Conservation (phyloP, 805 yeast species). For the Yarrowia deformans region DNA sequence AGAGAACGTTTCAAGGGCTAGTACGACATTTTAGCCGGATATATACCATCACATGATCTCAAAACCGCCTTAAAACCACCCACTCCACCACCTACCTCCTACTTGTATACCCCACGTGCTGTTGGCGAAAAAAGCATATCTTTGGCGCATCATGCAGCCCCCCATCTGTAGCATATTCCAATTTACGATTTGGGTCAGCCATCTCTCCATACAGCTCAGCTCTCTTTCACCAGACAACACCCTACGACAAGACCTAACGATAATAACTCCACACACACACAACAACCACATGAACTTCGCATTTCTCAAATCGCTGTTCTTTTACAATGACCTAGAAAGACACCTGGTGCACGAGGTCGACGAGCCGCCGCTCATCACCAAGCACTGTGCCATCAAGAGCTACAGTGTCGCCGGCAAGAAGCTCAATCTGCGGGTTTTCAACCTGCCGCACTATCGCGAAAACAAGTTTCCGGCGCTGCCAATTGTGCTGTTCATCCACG, state of each 20-base stretch:
- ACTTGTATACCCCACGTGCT: constrained; percentile 19
- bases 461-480: constrained; percentile 56
- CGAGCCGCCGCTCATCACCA: constrained; percentile 36
- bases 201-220: too few relatives aligned
- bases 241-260: too few relatives aligned
- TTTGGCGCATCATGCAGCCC: constrained; percentile 7
- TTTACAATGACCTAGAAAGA: constrained; percentile 38
- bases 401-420: constrained; percentile 20
- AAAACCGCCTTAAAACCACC: too few relatives aligned
- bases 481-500: constrained; percentile 74
- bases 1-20: background rate
- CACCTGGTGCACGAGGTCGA: constrained; percentile 24
- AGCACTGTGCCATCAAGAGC: constrained; percentile 28
- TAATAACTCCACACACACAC: too few relatives aligned
- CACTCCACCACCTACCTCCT: too few relatives aligned
- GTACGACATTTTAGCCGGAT: background rate
- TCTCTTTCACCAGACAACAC: background rate
- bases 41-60: too few relatives aligned
- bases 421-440: constrained; percentile 42
- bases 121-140: constrained; percentile 17
- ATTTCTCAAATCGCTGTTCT: constrained; percentile 32
- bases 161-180: constrained; percentile 5
- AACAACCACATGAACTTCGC: constrained; percentile 22
- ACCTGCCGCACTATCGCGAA: constrained; percentile 47
- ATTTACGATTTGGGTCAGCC: constrained; percentile 21